Conservation (phyloP, 1,284 basidiomycete species). For the Macrocybe sp. region DNA sequence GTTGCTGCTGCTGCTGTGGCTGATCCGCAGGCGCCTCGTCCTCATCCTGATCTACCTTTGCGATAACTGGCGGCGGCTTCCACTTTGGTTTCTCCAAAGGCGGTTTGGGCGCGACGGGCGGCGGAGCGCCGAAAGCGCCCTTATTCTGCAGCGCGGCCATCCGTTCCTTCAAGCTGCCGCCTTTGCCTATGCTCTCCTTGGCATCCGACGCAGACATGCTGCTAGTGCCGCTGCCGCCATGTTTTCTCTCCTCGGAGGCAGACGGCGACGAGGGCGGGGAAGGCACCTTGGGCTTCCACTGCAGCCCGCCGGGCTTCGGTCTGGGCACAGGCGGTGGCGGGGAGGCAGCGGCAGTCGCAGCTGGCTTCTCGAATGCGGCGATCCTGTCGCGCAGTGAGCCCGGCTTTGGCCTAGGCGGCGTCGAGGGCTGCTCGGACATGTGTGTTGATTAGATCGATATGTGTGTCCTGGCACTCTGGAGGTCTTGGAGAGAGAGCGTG, state of each 20-base stretch:
- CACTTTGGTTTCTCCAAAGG: slow-evolving; percentile 72
- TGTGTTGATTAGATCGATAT: background rate
- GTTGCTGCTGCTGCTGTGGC: slow-evolving; percentile 19
- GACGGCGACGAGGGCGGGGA: slow-evolving; percentile 43
- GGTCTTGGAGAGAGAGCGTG: background rate
- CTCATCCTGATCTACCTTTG: slow-evolving; percentile 35
- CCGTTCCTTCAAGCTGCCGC: slow-evolving; percentile 79
- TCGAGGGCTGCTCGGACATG: slow-evolving; percentile 34
- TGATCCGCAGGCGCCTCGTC: slow-evolving; percentile 11
- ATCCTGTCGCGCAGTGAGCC: slow-evolving; percentile 80
- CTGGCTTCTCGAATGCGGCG: slow-evolving; percentile 71
- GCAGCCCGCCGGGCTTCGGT: slow-evolving; percentile 64
- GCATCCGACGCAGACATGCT: slow-evolving; percentile 83
- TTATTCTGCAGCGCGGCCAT: slow-evolving; percentile 87
- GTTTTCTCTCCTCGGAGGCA: slow-evolving; percentile 8
- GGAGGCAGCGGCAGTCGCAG: slow-evolving; percentile 30
- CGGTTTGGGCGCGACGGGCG: slow-evolving; percentile 55
- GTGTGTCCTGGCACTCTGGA: background rate
- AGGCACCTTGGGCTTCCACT: slow-evolving; percentile 62
- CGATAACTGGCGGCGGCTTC: slow-evolving; percentile 61
- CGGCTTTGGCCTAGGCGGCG: slow-evolving; percentile 46
- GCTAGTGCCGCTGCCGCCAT: slow-evolving; percentile 15
- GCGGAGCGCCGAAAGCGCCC: slow-evolving; percentile 66
- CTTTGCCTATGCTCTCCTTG: slow-evolving; percentile 69
- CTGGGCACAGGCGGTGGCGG: slow-evolving; percentile 43